Base-by-base conservation (phyloP, 176 grass and related monocot genomes). In the Avena insularis region DNA sequence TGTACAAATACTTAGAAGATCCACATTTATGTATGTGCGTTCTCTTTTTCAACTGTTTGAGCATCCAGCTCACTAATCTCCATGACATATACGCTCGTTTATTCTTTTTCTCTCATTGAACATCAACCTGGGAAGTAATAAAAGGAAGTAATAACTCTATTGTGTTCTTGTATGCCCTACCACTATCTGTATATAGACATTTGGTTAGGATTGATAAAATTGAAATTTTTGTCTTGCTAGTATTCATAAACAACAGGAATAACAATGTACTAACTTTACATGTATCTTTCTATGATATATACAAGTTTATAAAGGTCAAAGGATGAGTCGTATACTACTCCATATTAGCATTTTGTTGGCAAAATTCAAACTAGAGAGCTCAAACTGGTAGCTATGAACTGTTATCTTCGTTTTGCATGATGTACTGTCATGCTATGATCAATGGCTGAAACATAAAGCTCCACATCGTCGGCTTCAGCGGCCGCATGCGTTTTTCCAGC, bases 321-420 rank as follows among this genome's bases (percentile, higher is more conserved):
- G 0, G 63, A 67, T 57, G 59, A 50, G 1, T 16, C 60, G 3
- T 58, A 71, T 71, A 20, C 38, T 60, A n/a, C 29, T 31, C 1
- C 12, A 15, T 21, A 21, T 8, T 16, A 27, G 4, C 51, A 61
- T 35, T 35, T 79, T 10, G 20, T 53, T 47, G 6, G 31, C 9
- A 36, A 75, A 10, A 55, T 29, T 65, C 57, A 47, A 79, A 77
- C 49, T 29, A 87, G 50, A 81, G 36, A 83, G 17, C 14, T 61
- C 33, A 53, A 16, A 57, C 14, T 46, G 21, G 46, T 66, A 47
- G 4, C 40, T 78, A 60, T 14, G 20, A 50, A 27, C 6, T 57
- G 9, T 36, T 83, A 56, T 53, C 46, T 16, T 43, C 58, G 35
- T 55, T 54, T 66, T 46, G 47, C 16, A 55, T 85, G 31, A 16